Base-by-base conservation (phyloP, 768 basidiomycete species). In the Mycena leptocephala region DNA sequence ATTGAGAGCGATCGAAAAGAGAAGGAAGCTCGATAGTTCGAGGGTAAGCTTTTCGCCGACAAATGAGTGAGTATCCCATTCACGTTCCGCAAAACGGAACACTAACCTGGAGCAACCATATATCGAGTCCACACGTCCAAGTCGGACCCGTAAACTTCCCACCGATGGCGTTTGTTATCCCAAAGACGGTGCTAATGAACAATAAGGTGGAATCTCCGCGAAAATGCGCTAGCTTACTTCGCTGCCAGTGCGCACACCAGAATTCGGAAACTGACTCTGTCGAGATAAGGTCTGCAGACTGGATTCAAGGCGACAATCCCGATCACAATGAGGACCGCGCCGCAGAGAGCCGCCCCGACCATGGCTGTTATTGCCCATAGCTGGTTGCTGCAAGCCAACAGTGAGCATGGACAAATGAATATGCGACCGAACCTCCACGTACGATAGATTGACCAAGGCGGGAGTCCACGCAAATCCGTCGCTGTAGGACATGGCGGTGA, bases 261-360 rank as follows among this genome's bases (percentile, higher is more conserved):
- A 63, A 81, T 76, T 5, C 80, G 72, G 56, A 79, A 81, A 55
- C 79, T 79, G 35, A 81, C 80, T 20, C 80, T 75, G 74, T 81
- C 79, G 11, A 81, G 74, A 48, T 72, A 46, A 8, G 41, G 53
- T 18, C 79, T 53, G 4, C 74, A 70, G 26, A n/a, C 39, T 1
- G 75, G 78, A 58, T 78, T 56, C 35, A 28, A 51, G 61, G 58
- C 56, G 24, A 78, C 73, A 33, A 74, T 62, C 5, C 48, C 75
- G 16, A 78, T 79, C 3, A 73, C 68, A 4, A 79, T 24, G 32
- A 81, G 71, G 18, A 79, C 80, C 11, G 65, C n/a, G 51, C 75
- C 75, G 67, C 80, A 81, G 33, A 79, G 68, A 16, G 55, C 76
- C 32, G 80, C 79, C 22, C 80, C 80, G 18, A 72, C 33, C 16